A percentile compares a stretch with the other conserved stretches of the same genome.
phyloP scores from a whole-genome alignment of 2,329 filamentous ascomycete species.

The Pestalotiopsis sp. region DNA sequence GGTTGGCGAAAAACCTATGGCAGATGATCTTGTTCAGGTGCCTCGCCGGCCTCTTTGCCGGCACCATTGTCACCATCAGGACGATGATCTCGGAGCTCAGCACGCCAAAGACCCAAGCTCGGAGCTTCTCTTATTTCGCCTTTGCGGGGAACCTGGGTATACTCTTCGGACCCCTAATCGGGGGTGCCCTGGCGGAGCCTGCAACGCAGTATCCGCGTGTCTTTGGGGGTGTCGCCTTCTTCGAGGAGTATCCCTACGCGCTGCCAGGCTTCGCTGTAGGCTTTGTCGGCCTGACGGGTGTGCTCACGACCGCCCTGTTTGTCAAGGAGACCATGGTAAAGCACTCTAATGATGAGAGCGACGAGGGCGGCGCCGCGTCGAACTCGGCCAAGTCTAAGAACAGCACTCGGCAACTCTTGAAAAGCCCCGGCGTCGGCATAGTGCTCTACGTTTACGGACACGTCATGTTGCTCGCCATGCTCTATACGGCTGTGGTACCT shows the following conservation, averaged over 20 bases:
- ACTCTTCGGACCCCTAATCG: slow-evolving; percentile 70
- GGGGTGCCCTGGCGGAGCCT: slow-evolving; percentile 71
- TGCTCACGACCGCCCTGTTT: slow-evolving; percentile 54
- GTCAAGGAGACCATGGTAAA: slow-evolving; percentile 62
- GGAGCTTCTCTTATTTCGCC: slow-evolving; percentile 76
- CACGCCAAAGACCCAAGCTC: slow-evolving; percentile 70
- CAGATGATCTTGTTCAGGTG: slow-evolving; percentile 78
- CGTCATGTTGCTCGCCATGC: slow-evolving; percentile 68
- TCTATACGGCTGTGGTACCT: slow-evolving; percentile 71
- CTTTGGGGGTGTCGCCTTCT: slow-evolving; percentile 60
- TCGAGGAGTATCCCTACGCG: slow-evolving; percentile 67
- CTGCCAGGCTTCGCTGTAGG: slow-evolving; percentile 64
- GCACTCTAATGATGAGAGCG: slow-evolving; percentile 21
- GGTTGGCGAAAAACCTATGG: slow-evolving; percentile 65
- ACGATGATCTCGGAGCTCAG: slow-evolving; percentile 78
- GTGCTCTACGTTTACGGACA: slow-evolving; percentile 69
- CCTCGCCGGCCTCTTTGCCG: slow-evolving; percentile 72
- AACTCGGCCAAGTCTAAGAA: slow-evolving; percentile 25
- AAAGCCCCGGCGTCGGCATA: slow-evolving; percentile 63
- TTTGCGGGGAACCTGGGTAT: slow-evolving; percentile 76
- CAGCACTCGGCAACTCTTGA: slow-evolving; percentile 58
- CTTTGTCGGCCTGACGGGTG: slow-evolving; percentile 53
- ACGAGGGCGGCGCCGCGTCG: slow-evolving; percentile 22
- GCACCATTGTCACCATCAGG: slow-evolving; percentile 73
- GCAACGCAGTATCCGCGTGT: slow-evolving; percentile 61